Evolutionary conservation across 805 yeast genomes (phyloP), one percentile per base, ranked within the genome.

Genomic region (Lachancea kluyveri): DNA sequence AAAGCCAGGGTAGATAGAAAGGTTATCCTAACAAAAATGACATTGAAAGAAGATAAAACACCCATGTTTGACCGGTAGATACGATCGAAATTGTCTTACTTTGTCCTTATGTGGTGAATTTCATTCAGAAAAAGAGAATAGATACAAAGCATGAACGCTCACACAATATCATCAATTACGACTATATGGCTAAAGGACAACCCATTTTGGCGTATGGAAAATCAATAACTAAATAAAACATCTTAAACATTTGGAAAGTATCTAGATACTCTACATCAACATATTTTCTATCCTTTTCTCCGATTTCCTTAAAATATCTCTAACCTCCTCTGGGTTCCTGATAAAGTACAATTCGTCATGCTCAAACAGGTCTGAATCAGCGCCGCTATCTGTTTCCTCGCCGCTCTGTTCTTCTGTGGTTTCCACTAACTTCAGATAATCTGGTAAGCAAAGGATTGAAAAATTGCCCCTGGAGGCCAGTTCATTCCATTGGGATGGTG

Each of bases 41-140:
- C 57, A 6, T 72, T 59, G 16, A 61, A 62, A 4, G 79, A 66
- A 3, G 78, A 64, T 31, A 76, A 52, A 42, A 71, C 62, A 36
- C 65, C 73, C 80, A 74, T 74, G 31, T 20, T 43, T n/a, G n/a
- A n/a, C n/a, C n/a, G n/a, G n/a, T n/a, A n/a, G n/a, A n/a, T n/a
- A n/a, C n/a, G n/a, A n/a, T n/a, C n/a, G 25, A 14, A n/a, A n/a
- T n/a, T n/a, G n/a, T n/a, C 8, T 15, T 22, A 1, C 23, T 9
- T 14, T 12, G 7, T 6, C 12, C 17, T 13, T 11, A 10, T 24
- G 10, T 6, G 17, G 12, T 6, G 21, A 19, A 8, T 19, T 10
- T 19, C 10, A 19, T 8, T 8, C 21, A 8, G 21, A 19, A 19
- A 19, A 19, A 8, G 8, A 10, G 8, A 19, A 19, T 19, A 19